Base-by-base conservation (phyloP, 805 yeast genomes). In the Pichia heedii region DNA sequence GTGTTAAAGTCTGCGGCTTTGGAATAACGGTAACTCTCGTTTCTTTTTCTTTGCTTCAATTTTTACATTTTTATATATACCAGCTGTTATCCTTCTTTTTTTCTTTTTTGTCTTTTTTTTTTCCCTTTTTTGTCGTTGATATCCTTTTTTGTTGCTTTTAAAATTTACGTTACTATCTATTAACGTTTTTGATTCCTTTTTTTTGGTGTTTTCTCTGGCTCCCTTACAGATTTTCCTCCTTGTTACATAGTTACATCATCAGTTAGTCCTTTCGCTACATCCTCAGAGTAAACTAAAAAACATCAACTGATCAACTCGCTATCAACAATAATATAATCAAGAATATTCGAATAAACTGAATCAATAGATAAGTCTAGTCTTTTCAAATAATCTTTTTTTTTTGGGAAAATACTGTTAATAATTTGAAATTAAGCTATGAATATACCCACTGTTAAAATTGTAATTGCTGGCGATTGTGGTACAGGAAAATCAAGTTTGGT, bases 401-500 rank as follows among this genome's bases (percentile, higher is more conserved):
- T 9, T 9, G 11, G 8, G 12, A 10, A 3, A 24, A 24, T 10
- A 24, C 27, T 1, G 12, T 5, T 13, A 3, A 6, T 24, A 24
- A 10, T 10, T 10, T 10, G 11, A 24, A 24, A 24, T 10, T 6
- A 24, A 24, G 15, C 16, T 12, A 27, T 35, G 40, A 18, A 9
- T 6, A 40, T 43, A 13, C 45, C 44, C 8, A 39, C 33, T 11
- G 33, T 60, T 27, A 58, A 54, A 44, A 42, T 66, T 32, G 52
- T 66, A 44, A 44, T 63, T 37, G 37, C 63, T 36, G 61, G 67
- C 4, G 60, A 58, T 43, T 33, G 46, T n/a, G 54, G 55, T 11
- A 49, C 54, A 8, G 69, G 69, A 0, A 65, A 65, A 42, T 54
- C 67, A 2, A 46, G 61, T 3, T 40, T 62, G 15, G 52, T 57